Conservation (phyloP, 352 stramenopile genomes). For the Aphanomyces stellatus region DNA sequence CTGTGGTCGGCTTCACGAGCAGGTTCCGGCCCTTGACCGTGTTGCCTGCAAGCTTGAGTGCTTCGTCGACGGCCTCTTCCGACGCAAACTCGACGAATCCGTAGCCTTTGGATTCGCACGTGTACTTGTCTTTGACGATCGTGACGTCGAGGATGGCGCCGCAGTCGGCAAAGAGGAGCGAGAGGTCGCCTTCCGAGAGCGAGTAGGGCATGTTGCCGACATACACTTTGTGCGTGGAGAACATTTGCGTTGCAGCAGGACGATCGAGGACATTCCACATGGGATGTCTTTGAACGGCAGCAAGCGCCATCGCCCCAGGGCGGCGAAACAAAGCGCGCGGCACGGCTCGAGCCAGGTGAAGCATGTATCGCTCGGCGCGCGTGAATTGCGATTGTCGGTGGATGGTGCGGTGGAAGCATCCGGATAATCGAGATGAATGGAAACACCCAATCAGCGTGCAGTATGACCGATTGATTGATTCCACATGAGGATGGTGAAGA, state of each 20-base stretch:
- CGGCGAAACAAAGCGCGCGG: too few species aligned
- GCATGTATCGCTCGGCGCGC: too few species aligned
- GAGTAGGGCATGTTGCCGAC: constrained; percentile 1
- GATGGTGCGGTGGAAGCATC: not conserved
- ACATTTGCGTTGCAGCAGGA: not conserved
- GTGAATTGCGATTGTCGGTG: not conserved
- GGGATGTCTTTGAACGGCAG: too few species aligned
- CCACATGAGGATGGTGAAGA: not conserved
- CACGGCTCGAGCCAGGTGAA: too few species aligned
- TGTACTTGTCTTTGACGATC: not conserved
- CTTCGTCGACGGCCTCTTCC: too few species aligned
- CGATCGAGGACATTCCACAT: too few species aligned
- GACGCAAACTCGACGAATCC: too few species aligned
- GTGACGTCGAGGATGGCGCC: not conserved
- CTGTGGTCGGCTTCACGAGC: too few species aligned
- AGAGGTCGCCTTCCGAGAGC: not conserved
- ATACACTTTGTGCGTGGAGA: not conserved
- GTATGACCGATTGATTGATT: not conserved
- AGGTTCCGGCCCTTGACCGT: too few species aligned
- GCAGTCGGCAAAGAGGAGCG: not conserved
- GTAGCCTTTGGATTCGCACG: not conserved
- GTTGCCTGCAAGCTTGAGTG: too few species aligned
- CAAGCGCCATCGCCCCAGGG: too few species aligned
- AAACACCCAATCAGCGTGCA: not conserved
- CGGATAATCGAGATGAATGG: too few species aligned